Conservation (phyloP, 164 flowering plant species). For the Cinnamomum chago region DNA sequence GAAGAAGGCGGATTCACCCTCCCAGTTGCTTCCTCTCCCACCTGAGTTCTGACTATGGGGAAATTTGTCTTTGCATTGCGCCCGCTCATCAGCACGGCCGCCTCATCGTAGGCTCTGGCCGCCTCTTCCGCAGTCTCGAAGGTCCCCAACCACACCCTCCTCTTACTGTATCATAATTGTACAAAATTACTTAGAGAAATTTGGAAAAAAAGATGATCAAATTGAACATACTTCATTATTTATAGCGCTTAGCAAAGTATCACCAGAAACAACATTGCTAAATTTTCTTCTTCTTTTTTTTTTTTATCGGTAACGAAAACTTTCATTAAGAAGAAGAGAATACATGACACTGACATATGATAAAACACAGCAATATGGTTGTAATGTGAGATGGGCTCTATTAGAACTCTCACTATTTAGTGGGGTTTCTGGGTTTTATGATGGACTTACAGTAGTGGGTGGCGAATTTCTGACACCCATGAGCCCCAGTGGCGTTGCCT, state of each 20-base stretch:
- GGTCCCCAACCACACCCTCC: constrained; percentile 81
- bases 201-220: too few species aligned
- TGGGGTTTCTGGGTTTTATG: too few species aligned
- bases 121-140: constrained; percentile 81
- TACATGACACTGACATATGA: background rate
- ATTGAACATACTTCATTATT: too few species aligned
- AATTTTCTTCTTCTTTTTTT: too few species aligned
- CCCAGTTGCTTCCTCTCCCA: background rate
- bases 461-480: constrained; percentile 89
- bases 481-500: constrained; percentile 94
- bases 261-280: background rate
- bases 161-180: constrained; percentile 39
- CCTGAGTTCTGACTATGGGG: constrained; percentile 22
- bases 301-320: too few species aligned
- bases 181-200: background rate
- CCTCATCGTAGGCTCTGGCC: constrained; percentile 77
- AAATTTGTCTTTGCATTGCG: constrained; percentile 81
- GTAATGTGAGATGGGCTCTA: too few species aligned
- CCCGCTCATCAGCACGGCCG: constrained; percentile 67
- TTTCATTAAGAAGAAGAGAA: too few species aligned
- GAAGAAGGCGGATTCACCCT: constrained; percentile 16
- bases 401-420: too few species aligned
- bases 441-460: constrained; percentile 57
- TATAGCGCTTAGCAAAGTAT: background rate
- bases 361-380: background rate